Evolutionary conservation across 345 rosid genomes (phyloP).

Genomic region (Pistacia integerrima): DNA sequence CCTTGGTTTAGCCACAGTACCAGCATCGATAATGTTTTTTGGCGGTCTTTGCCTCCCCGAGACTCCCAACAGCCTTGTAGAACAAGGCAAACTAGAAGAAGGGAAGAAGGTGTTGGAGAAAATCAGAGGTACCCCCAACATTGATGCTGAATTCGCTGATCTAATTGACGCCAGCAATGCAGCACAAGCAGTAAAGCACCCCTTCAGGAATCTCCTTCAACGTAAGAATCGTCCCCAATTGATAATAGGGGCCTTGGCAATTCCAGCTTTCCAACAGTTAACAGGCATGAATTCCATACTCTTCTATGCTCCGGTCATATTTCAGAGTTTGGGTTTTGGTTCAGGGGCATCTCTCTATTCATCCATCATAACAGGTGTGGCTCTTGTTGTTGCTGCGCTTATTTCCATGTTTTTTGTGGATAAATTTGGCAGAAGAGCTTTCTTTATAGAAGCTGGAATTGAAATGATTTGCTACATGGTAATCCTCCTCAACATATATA

Average conservation of each 20-base stretch:
- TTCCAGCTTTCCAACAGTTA: constrained; percentile 82
- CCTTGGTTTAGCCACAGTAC: constrained; percentile 66
- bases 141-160: constrained; percentile 75
- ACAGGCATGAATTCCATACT: constrained; percentile 87
- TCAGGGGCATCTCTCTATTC: constrained; percentile 65
- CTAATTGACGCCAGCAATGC: constrained; percentile 77
- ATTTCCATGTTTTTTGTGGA: constrained; percentile 75
- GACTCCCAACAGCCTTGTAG: constrained; percentile 82
- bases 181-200: constrained; percentile 63
- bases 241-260: constrained; percentile 68
- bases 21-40: constrained; percentile 67
- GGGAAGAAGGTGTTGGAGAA: constrained; percentile 60
- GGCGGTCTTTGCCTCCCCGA: constrained; percentile 73
- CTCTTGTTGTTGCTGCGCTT: constrained; percentile 55
- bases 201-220: constrained; percentile 64
- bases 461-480: constrained; percentile 84
- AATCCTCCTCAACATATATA: background rate
- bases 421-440: constrained; percentile 69
- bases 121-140: constrained; percentile 64
- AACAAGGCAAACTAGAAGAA: constrained; percentile 71
- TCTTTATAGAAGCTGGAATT: constrained; percentile 76
- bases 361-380: constrained; percentile 56
- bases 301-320: constrained; percentile 85
- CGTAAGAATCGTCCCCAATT: constrained; percentile 72
- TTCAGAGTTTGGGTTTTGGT: constrained; percentile 85